Evolutionary conservation across 345 rosid species (phyloP).

Genomic region (Nasturtium officinale): DNA sequence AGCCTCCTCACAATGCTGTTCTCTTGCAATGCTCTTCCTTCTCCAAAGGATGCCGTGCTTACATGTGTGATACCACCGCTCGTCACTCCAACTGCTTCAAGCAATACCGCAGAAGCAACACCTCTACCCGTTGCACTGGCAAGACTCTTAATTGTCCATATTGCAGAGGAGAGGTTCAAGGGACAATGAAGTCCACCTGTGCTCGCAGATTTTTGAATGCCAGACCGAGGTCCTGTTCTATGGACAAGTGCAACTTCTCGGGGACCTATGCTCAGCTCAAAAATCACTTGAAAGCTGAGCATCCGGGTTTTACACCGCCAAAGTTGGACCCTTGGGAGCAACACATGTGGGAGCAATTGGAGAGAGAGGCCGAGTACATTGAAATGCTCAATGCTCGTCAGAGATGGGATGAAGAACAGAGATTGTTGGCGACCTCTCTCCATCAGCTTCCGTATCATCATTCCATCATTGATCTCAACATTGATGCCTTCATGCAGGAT

Average conservation of each 20-base stretch:
- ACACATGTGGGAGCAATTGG: constrained; percentile 52
- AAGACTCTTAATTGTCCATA: constrained; percentile 55
- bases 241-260: constrained; percentile 51
- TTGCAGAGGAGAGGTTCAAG: constrained; percentile 60
- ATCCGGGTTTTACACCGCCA: constrained; percentile 48
- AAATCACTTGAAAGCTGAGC: constrained; percentile 60
- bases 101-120: constrained; percentile 49
- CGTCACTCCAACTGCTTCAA: constrained; percentile 75
- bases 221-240: constrained; percentile 54
- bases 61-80: constrained; percentile 70
- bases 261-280: constrained; percentile 63
- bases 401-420: constrained; percentile 40
- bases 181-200: constrained; percentile 49
- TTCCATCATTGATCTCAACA: constrained; percentile 34
- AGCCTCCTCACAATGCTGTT: constrained; percentile 76
- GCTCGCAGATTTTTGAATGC: constrained; percentile 65
- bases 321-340: constrained; percentile 53
- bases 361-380: constrained; percentile 46
- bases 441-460: constrained; percentile 34
- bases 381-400: constrained; percentile 46
- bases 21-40: constrained; percentile 62
- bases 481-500: constrained; percentile 36
- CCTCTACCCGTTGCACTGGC: constrained; percentile 23
- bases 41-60: constrained; percentile 65
- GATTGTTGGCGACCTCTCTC: background rate